Conservation (phyloP, 768 basidiomycete genomes). For the Candolleomyces efflorescens region DNA sequence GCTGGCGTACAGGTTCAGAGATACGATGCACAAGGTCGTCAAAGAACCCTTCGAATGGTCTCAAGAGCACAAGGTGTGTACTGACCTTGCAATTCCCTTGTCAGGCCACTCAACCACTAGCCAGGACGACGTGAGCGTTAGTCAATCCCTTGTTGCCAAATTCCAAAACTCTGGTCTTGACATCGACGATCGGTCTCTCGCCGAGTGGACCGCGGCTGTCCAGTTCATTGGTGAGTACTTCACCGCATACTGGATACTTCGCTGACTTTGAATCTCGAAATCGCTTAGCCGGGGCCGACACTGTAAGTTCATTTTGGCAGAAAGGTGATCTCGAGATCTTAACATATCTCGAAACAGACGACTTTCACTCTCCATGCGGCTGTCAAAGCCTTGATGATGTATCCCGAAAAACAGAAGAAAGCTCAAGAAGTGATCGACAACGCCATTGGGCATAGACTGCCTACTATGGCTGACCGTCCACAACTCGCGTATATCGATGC, state of each 20-base stretch:
- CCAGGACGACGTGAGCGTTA: background rate
- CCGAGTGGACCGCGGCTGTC: background rate
- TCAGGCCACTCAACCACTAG: background rate
- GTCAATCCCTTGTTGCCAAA: background rate
- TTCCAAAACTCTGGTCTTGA: background rate
- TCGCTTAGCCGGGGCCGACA: conserved; percentile 34
- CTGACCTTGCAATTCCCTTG: background rate
- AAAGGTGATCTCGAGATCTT: background rate
- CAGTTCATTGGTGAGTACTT: background rate
- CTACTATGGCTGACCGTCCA: conserved; percentile 19
- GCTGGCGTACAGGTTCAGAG: background rate
- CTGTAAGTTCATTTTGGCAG: conserved; percentile 11
- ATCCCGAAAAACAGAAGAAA: conserved; percentile 20
- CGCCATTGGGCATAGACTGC: conserved; percentile 21
- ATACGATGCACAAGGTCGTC: background rate
- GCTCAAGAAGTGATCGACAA: conserved; percentile 27
- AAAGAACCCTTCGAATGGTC: background rate
- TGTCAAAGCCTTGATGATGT: conserved; percentile 20
- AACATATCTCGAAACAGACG: conserved; percentile 5
- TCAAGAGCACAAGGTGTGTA: background rate
- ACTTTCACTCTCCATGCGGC: conserved; percentile 15
- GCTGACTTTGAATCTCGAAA: conserved; percentile 9
- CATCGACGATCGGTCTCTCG: background rate
- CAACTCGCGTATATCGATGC: conserved; percentile 23
- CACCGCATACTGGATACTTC: no score